These are phyloP conservation scores for Oryza australiensis DNA, from an alignment of 176 grass and related monocot species.

Conservation along the genomic window DNA sequence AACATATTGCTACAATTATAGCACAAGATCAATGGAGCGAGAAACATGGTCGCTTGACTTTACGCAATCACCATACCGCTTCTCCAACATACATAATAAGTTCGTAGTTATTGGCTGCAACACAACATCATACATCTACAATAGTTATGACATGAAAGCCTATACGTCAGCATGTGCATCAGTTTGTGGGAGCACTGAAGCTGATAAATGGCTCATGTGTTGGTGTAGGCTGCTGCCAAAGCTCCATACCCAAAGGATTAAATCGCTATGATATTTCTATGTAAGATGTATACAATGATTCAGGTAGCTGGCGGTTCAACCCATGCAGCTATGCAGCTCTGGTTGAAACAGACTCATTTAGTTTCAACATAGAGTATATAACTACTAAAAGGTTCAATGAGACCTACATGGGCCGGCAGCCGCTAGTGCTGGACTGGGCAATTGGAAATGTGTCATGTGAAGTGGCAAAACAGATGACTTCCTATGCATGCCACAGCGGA, in stretches of 20 bases:
- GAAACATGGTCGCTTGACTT: accelerated
- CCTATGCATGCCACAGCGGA: background rate
- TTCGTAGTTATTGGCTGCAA: conserved; percentile 34
- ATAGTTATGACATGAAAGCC: background rate
- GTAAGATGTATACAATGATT: background rate
- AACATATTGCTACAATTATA: conserved; percentile 18
- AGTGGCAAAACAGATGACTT: background rate
- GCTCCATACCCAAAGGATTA: conserved; percentile 16
- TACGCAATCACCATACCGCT: background rate
- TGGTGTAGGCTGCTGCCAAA: conserved; percentile 4
- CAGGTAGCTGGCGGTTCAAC: no score
- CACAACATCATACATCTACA: conserved; percentile 17
- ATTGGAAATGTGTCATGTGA: conserved; percentile 21
- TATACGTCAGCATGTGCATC: conserved; percentile 13
- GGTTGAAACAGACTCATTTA: no score
- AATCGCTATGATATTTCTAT: background rate
- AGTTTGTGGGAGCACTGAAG: background rate
- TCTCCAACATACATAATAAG: background rate
- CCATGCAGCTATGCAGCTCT: no score
- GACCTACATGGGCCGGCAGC: background rate
- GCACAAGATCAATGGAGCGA: background rate
- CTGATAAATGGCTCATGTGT: conserved; percentile 19
- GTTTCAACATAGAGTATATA: no score
- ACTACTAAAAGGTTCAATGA: background rate
- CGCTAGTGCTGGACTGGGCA: conserved; percentile 33